Evolutionary conservation across 2,329 filamentous ascomycete species (phyloP).

Genomic region (Monosporascus sp.): DNA sequence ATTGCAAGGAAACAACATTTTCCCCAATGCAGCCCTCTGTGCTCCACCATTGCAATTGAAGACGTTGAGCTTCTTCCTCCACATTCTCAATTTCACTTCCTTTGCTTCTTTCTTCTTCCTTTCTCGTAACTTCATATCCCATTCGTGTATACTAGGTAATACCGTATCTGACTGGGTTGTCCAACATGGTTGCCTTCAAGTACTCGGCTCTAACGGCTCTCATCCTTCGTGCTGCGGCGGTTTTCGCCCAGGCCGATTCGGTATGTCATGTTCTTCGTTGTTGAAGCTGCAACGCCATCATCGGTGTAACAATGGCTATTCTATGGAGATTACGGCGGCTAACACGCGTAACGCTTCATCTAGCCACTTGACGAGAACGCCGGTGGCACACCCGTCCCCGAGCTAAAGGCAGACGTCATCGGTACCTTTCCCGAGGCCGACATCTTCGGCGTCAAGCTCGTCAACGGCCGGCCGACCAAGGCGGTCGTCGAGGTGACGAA

Average conservation of each 20-base stretch:
- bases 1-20: background rate
- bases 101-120: background rate
- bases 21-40: constrained; percentile 5
- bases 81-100: constrained; percentile 2
- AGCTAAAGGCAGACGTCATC: constrained; percentile 60
- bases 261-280: constrained; percentile 16
- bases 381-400: constrained; percentile 26
- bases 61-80: constrained; percentile 9
- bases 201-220: constrained; percentile 29
- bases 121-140: background rate
- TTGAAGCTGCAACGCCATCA: background rate
- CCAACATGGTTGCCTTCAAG: constrained; percentile 28
- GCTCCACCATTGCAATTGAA: constrained; percentile 3
- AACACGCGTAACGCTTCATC: background rate
- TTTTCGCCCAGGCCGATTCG: constrained; percentile 25
- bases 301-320: constrained; percentile 1
- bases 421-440: constrained; percentile 65
- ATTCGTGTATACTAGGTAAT: background rate
- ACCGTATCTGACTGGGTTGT: constrained; percentile 1
- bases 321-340: background rate
- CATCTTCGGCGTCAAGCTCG: constrained; percentile 90
- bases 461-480: constrained; percentile 85
- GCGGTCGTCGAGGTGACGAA: constrained; percentile 80
- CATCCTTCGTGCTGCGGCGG: constrained; percentile 26
- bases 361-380: constrained; percentile 22